These are phyloP conservation scores for Backusella psychrophila DNA, from an alignment of 192 early-diverging fungal species.

Conservation along the genomic window DNA sequence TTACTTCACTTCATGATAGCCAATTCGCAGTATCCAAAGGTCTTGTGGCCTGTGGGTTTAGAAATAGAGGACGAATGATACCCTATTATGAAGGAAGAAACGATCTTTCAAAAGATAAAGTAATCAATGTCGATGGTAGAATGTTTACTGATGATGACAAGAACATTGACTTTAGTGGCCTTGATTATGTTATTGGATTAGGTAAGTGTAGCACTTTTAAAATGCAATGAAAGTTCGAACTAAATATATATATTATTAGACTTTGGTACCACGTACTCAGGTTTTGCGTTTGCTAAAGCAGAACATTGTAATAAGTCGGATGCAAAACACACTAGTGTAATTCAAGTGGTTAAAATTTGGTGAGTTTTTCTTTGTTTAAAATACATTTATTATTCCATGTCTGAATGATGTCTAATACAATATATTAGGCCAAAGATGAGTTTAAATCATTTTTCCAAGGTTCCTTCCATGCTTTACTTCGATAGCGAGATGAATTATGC, in stretches of 20 bases:
- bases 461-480: background rate
- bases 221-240: background rate
- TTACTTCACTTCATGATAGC: background rate
- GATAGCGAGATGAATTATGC: background rate
- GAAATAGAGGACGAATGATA: background rate
- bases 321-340: background rate
- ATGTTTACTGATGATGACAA: background rate
- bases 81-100: background rate
- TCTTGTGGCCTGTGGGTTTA: background rate
- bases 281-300: background rate
- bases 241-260: background rate
- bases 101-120: background rate
- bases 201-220: background rate
- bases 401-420: background rate
- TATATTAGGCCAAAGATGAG: background rate
- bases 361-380: background rate
- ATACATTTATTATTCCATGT: background rate
- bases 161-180: background rate
- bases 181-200: background rate
- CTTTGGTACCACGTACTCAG: background rate
- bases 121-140: too few relatives aligned
- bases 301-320: background rate
- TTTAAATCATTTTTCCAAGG: background rate
- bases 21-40: background rate
- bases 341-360: background rate